Conservation (phyloP, 495 filamentous ascomycete species). For the Talaromyces adpressus region DNA sequence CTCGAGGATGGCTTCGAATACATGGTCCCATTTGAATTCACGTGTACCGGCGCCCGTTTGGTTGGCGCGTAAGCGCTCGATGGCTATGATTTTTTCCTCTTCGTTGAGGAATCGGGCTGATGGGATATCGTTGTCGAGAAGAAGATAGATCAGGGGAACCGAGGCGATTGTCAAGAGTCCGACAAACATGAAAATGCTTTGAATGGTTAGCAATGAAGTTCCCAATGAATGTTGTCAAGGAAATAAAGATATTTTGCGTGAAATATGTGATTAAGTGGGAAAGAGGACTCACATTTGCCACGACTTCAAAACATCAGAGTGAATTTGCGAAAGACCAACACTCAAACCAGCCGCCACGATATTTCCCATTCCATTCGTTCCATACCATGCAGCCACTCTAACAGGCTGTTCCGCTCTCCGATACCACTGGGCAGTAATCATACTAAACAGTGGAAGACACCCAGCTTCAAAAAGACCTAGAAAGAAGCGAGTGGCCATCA, state of each 20-base stretch:
- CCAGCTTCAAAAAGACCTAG: constrained; percentile 46
- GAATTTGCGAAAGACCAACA: constrained; percentile 48
- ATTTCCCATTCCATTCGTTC: constrained; percentile 41
- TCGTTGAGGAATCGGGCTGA: constrained; percentile 54
- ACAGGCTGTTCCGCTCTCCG: constrained; percentile 42
- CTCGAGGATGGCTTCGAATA: constrained; percentile 38
- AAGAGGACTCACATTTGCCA: constrained; percentile 52
- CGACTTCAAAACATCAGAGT: constrained; percentile 37
- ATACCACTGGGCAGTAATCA: constrained; percentile 45
- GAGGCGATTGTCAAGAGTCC: constrained; percentile 39
- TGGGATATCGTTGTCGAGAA: constrained; percentile 38
- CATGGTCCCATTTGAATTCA: constrained; percentile 39
- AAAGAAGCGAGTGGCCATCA: constrained; percentile 43
- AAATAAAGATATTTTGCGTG: too few relatives aligned
- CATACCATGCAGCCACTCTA: constrained; percentile 42
- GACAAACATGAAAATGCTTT: constrained; percentile 38
- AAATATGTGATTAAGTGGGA: too few relatives aligned
- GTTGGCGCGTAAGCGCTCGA: constrained; percentile 55
- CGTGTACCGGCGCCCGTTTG: constrained; percentile 49
- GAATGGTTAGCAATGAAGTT: background rate
- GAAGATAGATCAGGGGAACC: constrained; percentile 36
- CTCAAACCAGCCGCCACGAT: constrained; percentile 37
- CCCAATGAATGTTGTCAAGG: too few relatives aligned
- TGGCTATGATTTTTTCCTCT: constrained; percentile 49
- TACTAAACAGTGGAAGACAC: constrained; percentile 51